Conservation (phyloP, 2,329 filamentous ascomycete species). For the Penicillium verrucosum region DNA sequence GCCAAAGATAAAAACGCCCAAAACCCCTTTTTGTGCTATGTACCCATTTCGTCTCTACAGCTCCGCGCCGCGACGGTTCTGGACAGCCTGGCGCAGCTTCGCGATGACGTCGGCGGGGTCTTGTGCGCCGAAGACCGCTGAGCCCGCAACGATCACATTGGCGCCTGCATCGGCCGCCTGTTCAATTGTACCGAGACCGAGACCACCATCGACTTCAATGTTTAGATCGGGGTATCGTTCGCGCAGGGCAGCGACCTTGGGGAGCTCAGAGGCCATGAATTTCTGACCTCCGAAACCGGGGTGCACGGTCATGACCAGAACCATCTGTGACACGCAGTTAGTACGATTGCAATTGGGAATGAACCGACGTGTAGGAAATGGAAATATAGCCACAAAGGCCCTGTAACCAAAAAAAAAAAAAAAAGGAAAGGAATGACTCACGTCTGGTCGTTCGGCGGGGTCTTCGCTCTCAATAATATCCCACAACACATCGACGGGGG, state of each 20-base stretch:
- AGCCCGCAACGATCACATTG: constrained; percentile 96
- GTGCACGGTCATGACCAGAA: constrained; percentile 96
- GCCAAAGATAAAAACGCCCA: constrained; percentile 12
- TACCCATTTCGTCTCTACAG: constrained; percentile 3
- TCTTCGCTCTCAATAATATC: constrained; percentile 75
- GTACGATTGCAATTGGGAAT: background rate
- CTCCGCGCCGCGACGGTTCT: constrained; percentile 50
- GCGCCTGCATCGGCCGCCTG: constrained; percentile 92
- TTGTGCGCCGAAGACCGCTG: constrained; percentile 88
- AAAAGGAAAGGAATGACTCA: constrained; percentile 48
- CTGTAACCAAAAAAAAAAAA: background rate
- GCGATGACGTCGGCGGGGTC: constrained; percentile 83
- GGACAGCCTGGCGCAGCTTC: constrained; percentile 74
- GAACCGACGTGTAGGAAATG: background rate
- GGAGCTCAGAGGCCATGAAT: constrained; percentile 94
- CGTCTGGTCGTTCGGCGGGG: constrained; percentile 78
- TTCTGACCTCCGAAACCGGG: constrained; percentile 97
- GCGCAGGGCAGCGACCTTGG: constrained; percentile 84
- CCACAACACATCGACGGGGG: constrained; percentile 85
- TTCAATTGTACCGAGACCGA: constrained; percentile 85
- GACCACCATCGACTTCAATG: constrained; percentile 94
- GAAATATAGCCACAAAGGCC: background rate
- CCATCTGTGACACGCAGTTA: constrained; percentile 65
- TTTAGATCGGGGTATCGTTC: constrained; percentile 84
- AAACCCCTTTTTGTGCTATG: constrained; percentile 16